These are phyloP conservation scores for Sanghuangporus sanghuang DNA, from an alignment of 1,284 basidiomycete genomes.

Conservation along the genomic window DNA sequence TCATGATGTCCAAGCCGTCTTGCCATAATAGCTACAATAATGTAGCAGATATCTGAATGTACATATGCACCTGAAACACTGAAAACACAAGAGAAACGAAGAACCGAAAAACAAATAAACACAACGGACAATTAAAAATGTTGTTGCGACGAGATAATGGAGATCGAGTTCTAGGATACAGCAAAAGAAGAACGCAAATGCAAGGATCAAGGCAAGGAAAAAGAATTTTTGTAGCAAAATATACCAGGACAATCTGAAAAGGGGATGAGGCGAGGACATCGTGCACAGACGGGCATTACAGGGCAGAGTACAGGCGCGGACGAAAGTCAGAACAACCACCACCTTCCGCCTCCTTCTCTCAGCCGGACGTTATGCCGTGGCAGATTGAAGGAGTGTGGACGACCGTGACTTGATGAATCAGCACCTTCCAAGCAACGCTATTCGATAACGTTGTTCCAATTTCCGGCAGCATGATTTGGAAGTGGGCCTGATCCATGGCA, in stretches of 20 bases:
- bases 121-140: slow-evolving; percentile 7
- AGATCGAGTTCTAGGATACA: slow-evolving; percentile 13
- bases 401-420: neutral
- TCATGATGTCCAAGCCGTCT: neutral
- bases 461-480: neutral
- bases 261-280: neutral
- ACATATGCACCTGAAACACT: slow-evolving; percentile 12
- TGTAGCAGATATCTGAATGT: neutral
- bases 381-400: neutral
- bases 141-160: slow-evolving; percentile 6
- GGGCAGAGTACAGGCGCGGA: neutral
- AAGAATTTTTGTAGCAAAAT: neutral
- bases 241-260: neutral
- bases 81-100: neutral
- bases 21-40: slow-evolving; percentile 1
- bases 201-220: slow-evolving; percentile 5
- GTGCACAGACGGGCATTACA: neutral
- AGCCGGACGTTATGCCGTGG: neutral
- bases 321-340: neutral
- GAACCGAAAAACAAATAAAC: slow-evolving; percentile 2
- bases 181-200: slow-evolving; percentile 12
- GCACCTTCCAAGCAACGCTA: neutral
- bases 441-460: neutral
- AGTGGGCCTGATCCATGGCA: neutral
- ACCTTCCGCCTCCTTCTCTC: neutral